Evolutionary conservation across 306 rosid genomes (phyloP), one percentile per base, ranked within the genome.

Genomic region (Castanea crenata): DNA sequence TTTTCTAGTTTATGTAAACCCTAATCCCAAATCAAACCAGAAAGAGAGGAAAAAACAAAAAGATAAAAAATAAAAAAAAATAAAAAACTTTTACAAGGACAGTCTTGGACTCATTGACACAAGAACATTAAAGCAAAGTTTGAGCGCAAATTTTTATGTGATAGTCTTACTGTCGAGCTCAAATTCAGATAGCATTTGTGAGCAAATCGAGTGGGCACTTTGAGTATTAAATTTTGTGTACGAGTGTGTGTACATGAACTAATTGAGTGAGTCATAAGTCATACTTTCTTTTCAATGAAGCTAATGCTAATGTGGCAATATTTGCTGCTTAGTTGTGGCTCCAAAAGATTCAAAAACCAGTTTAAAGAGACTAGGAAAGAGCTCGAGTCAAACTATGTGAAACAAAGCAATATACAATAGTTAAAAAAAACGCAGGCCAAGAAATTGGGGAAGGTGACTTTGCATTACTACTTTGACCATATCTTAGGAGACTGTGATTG

Each of bases 391-490:
- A 51, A 78, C 6, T 13, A 55, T 25, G n/a, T 10, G 4, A 0
- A 57, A 3, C 52, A 83, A 0, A 57, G 2, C 38, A 83, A 80
- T 83, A 56, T 59, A 49, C 54, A 49, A 49, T 61, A 61, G 67
- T 18, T 23, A 35, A 77, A 73, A 69, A 79, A 49, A 85, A 82
- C 82, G 92, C 73, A 85, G 84, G 92, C 89, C 90, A 86, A 83
- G 83, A 81, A 85, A 86, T 81, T 85, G 88, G 91, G 89, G 86
- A 88, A 79, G 89, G 90, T 83, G 88, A 78, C 32, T 71, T 76
- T 77, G 76, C 73, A 76, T 80, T 79, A 49, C 74, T 79, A 49
- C 76, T 88, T 91, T 88, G 93, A 91, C 92, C 87, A 76, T 20
- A 49, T 56, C 85, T 64, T 89, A 44, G 92, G 83, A 89, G 89